Evolutionary conservation across 257 asterid genomes (phyloP), one percentile per base, ranked within the genome.

Genomic region (Marsdenia floribunda): DNA sequence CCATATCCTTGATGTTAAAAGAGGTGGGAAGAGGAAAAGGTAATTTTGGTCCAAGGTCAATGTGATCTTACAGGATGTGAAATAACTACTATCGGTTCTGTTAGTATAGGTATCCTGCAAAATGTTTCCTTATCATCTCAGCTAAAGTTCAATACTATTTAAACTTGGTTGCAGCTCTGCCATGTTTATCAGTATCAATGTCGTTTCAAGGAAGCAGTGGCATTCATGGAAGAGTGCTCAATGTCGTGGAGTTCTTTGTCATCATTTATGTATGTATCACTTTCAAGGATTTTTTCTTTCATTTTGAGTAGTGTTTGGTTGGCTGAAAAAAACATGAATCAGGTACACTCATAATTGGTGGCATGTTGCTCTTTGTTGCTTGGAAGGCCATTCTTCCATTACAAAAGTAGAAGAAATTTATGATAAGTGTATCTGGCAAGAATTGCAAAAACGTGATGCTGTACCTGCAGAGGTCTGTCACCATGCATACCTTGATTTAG

Each of bases 301-400:
- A 44, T 77, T 80, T 11, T 8, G 12, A 74, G 49, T 29, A 47
- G 46, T 55, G 66, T 64, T 77, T 68, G 65, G 53, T 61, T 65
- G 44, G 75, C 83, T 85, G 49, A 89, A 81, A 68, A 68, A 60
- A 68, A 61, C 59, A 19, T 79, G 80, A 50, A 74, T 78, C 85
- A 94, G 97, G 97, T 86, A 82, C 77, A 94, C 98, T 57, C 98
- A 94, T 84, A 94, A 94, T 82, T 94, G 98, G 98, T 94, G 97
- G 98, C 98, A 94, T 70, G 95, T 94, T 75, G 96, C 97, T 42
- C 86, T 94, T 29, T 94, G 98, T 81, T 90, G 87, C 83, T 83
- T 92, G 88, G 99, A 94, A 89, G 97, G 91, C 57, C 83, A 85
- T 73, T 91, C 93, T 40, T 84, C 93, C 29, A 82, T 89, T 81